phyloP scores from a whole-genome alignment of 169 alveolate genomes.

The Eimeria sp. region DNA sequence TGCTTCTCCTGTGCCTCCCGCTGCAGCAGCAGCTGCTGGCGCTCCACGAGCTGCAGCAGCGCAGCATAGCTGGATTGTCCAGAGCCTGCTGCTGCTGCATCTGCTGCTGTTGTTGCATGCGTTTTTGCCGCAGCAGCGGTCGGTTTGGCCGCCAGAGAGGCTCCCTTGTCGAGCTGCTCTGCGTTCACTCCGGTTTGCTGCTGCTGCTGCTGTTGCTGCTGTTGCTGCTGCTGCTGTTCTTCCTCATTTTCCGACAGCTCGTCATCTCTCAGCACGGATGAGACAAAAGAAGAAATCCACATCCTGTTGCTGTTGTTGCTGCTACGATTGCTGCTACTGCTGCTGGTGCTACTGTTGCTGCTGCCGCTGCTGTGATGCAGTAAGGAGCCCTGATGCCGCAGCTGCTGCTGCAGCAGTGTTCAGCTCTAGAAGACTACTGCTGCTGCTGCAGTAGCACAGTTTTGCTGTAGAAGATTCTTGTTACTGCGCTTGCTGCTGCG shows the following conservation, averaged over 20 bases:
- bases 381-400: neutral
- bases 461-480: neutral
- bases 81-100: constrained; percentile 4
- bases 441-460: neutral
- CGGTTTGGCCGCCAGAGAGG: neutral
- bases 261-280: constrained; percentile 45
- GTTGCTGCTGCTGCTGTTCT: constrained; percentile 39
- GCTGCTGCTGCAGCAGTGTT: constrained; percentile 23
- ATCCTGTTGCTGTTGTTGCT: constrained; percentile 53
- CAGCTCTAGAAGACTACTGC: neutral
- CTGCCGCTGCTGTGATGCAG: constrained; percentile 28
- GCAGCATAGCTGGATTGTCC: constrained; percentile 49
- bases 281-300: constrained; percentile 60
- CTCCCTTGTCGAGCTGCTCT: neutral
- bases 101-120: constrained; percentile 7
- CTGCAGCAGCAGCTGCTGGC: constrained; percentile 73
- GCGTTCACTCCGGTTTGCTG: constrained; percentile 12
- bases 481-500: constrained; percentile 35
- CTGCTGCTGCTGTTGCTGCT: constrained; percentile 41
- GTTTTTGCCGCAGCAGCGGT: constrained; percentile 5
- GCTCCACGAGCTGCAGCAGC: constrained; percentile 63
- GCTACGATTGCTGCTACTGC: constrained; percentile 19
- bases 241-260: constrained; percentile 40
- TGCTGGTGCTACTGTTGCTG: constrained; percentile 37
- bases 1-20: constrained; percentile 66